These are phyloP conservation scores for Fusarium sp. DNA, from an alignment of 2,329 filamentous ascomycete species.

Conservation along the genomic window DNA sequence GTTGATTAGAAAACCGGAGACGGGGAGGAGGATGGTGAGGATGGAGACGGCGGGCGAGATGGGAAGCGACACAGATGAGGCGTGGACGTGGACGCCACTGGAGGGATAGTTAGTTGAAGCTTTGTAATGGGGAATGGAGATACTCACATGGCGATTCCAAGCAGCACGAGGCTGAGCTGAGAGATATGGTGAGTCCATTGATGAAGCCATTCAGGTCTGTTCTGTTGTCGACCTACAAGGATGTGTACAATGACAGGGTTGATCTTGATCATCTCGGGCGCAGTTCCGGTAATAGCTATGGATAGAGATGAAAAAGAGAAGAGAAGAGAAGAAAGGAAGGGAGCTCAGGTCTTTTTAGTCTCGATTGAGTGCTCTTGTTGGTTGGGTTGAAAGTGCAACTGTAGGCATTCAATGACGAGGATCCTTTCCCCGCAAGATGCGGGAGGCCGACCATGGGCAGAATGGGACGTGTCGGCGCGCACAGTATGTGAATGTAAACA, in stretches of 20 bases:
- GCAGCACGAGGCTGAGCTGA: conserved; percentile 45
- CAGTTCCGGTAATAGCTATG: background rate
- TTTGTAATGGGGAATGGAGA: background rate
- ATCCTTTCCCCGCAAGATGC: conserved; percentile 15
- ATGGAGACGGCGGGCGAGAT: conserved; percentile 49
- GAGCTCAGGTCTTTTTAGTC: background rate
- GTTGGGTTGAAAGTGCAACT: background rate
- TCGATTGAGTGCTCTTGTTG: background rate
- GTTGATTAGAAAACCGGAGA: conserved; percentile 51
- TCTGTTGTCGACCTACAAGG: conserved; percentile 36
- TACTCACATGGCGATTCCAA: conserved; percentile 47
- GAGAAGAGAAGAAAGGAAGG: background rate
- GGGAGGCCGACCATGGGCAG: conserved; percentile 22
- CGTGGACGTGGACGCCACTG: conserved; percentile 53
- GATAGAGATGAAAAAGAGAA: background rate
- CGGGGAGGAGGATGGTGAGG: conserved; percentile 51
- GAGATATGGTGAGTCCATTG: background rate
- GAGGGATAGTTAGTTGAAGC: background rate
- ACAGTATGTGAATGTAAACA: background rate
- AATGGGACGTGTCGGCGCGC: background rate
- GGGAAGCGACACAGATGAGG: conserved; percentile 52
- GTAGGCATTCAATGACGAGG: background rate
- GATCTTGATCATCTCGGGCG: conserved; percentile 41
- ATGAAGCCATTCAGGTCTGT: too few relatives aligned
- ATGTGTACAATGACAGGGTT: conserved; percentile 46